These are phyloP conservation scores for Cytospora leucostoma DNA, from an alignment of 2,329 filamentous ascomycete genomes.

Conservation along the genomic window DNA sequence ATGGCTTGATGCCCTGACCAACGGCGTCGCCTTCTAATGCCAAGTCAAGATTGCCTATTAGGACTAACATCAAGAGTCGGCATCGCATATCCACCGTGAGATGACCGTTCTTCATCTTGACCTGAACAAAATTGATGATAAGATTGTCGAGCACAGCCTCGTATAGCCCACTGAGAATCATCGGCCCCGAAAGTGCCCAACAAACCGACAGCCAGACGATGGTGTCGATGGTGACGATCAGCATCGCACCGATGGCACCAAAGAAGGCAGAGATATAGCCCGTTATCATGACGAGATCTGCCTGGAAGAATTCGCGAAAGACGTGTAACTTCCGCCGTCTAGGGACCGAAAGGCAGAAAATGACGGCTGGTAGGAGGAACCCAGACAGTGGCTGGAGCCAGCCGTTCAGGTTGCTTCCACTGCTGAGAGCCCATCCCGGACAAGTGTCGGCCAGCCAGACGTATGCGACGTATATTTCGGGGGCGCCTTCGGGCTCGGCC, in stretches of 20 bases:
- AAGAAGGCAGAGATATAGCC: constrained; percentile 25
- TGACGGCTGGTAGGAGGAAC: constrained; percentile 34
- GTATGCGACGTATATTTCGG: constrained; percentile 31
- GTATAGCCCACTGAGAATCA: constrained; percentile 36
- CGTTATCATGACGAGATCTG: constrained; percentile 28
- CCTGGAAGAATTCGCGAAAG: constrained; percentile 26
- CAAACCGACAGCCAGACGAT: constrained; percentile 35
- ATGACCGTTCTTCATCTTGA: constrained; percentile 28
- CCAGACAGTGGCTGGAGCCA: constrained; percentile 34
- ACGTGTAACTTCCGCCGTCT: constrained; percentile 33
- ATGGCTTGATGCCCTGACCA: constrained; percentile 8
- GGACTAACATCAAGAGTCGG: constrained; percentile 33
- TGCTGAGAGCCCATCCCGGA: constrained; percentile 33
- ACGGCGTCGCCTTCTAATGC: constrained; percentile 12
- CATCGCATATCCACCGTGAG: constrained; percentile 33
- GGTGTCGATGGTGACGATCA: constrained; percentile 33
- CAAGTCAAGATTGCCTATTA: constrained; percentile 36
- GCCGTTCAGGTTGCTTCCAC: constrained; percentile 29
- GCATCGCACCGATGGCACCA: constrained; percentile 26
- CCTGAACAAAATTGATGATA: constrained; percentile 31
- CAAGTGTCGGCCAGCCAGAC: constrained; percentile 29
- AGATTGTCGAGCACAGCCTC: constrained; percentile 35
- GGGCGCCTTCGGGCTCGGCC: constrained; percentile 28
- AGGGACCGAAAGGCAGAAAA: constrained; percentile 35
- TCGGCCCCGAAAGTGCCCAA: constrained; percentile 35